phyloP scores from a whole-genome alignment of 257 asterid species.

The Solanum pimpinellifolium region DNA sequence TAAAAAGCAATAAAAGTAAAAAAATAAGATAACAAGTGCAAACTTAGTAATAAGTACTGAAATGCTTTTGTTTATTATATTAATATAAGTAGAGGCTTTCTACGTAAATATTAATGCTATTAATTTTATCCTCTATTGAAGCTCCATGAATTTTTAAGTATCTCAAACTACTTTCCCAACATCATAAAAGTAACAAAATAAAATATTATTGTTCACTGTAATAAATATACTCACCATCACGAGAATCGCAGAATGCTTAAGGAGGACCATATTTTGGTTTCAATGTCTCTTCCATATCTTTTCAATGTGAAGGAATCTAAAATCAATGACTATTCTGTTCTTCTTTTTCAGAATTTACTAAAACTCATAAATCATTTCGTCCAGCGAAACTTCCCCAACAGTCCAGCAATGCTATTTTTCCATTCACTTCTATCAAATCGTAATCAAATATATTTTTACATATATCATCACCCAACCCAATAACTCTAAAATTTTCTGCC shows the following conservation, averaged over 20 bases:
- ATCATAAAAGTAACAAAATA: not conserved
- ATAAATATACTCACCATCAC: not conserved
- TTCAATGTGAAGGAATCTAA: not conserved
- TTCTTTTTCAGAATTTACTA: not conserved
- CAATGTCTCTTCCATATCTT: not conserved
- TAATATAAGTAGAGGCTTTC: not conserved
- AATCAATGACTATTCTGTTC: not conserved
- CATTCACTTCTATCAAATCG: not conserved
- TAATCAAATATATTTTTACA: not conserved
- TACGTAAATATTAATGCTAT: not conserved
- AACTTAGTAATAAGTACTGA: no score
- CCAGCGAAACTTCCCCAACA: not conserved
- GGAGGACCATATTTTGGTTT: not conserved
- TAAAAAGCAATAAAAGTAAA: not conserved
- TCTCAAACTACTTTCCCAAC: not conserved
- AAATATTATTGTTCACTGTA: accelerated
- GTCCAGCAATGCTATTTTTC: not conserved
- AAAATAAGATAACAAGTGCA: no score
- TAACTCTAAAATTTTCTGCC: not conserved
- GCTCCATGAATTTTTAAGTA: not conserved
- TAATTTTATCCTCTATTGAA: not conserved
- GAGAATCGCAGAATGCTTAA: no score
- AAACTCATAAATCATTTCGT: not conserved
- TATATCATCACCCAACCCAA: not conserved
- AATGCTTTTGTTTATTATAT: no score